Evolutionary conservation across 352 stramenopile genomes (phyloP).

Genomic region (Pythium pyrilobum): DNA sequence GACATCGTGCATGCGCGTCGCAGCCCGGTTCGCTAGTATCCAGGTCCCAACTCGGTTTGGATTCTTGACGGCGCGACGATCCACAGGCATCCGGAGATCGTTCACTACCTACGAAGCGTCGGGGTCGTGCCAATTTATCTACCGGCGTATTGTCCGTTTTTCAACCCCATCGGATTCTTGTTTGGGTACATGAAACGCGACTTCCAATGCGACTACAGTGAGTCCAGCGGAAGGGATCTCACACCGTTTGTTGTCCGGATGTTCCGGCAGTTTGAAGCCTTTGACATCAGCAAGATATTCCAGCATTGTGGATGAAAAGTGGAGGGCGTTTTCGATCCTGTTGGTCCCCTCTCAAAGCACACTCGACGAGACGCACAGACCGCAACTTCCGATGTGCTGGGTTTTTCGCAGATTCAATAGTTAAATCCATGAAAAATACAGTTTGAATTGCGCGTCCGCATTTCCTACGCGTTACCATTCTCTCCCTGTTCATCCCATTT

Average conservation of each 20-base stretch:
- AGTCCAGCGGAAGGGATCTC: not conserved
- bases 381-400: too few relatives aligned
- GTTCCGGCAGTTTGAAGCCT: not conserved
- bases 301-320: not conserved
- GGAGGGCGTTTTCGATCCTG: not conserved
- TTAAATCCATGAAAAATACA: too few relatives aligned
- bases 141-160: slow-evolving; percentile 24
- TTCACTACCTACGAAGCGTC: slow-evolving; percentile 24
- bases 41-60: slow-evolving; percentile 23
- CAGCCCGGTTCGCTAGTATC: slow-evolving; percentile 15
- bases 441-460: too few relatives aligned
- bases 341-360: not conserved
- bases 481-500: too few relatives aligned
- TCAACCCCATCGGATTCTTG: slow-evolving; percentile 25
- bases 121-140: slow-evolving; percentile 24
- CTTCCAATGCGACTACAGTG: not conserved
- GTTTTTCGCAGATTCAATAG: too few relatives aligned
- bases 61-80: slow-evolving; percentile 26
- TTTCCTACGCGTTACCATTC: too few relatives aligned
- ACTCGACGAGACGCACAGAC: too few relatives aligned
- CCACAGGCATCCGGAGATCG: slow-evolving; percentile 24
- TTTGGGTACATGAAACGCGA: slow-evolving; percentile 15
- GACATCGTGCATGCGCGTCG: slow-evolving; percentile 12
- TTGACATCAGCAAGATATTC: not conserved
- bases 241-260: not conserved